A percentile compares a stretch with the other conserved stretches of the same genome.
Conservation (phyloP, 495 filamentous ascomycete species). For the Tuber aestivum region DNA sequence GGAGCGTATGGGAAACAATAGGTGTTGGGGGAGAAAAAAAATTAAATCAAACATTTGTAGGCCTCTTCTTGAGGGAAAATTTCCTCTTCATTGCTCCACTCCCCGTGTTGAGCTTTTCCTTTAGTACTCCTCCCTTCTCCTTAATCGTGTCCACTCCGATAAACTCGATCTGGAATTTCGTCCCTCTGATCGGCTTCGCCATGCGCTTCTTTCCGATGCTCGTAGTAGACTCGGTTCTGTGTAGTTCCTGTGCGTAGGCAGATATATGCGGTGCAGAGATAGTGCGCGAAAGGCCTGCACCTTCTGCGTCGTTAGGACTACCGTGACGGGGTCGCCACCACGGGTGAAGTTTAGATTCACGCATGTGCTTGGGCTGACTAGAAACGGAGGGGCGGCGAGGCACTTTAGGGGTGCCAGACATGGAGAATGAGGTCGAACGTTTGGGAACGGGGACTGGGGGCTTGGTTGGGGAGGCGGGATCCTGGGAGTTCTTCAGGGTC, state of each 20-base stretch:
- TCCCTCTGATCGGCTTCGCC: constrained; percentile 30
- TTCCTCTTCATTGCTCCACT: constrained; percentile 1
- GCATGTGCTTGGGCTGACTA: constrained; percentile 20
- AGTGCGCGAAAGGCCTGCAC: constrained; percentile 23
- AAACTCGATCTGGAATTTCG: constrained; percentile 37
- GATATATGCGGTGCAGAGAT: constrained; percentile 9
- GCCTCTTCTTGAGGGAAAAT: background rate
- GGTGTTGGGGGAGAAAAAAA: background rate
- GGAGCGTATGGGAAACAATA: background rate
- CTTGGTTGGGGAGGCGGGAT: constrained; percentile 8
- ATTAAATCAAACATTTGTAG: background rate
- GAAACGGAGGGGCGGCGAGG: constrained; percentile 24
- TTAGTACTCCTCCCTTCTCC: constrained; percentile 29
- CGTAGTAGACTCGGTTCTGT: background rate
- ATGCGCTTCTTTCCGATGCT: constrained; percentile 21
- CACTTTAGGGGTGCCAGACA: constrained; percentile 18
- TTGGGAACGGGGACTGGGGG: constrained; percentile 8
- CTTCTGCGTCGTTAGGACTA: constrained; percentile 15
- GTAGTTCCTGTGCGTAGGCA: background rate
- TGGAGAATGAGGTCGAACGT: constrained; percentile 10
- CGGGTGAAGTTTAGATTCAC: constrained; percentile 33
- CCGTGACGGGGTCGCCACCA: constrained; percentile 36
- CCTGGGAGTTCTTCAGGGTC: background rate
- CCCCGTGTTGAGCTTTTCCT: constrained; percentile 21
- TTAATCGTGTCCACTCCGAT: constrained; percentile 33